A percentile compares a stretch with the other conserved stretches of the same genome.
Evolutionary conservation across 306 rosid genomes (phyloP).

Genomic region (Sechiopsis laciniata): DNA sequence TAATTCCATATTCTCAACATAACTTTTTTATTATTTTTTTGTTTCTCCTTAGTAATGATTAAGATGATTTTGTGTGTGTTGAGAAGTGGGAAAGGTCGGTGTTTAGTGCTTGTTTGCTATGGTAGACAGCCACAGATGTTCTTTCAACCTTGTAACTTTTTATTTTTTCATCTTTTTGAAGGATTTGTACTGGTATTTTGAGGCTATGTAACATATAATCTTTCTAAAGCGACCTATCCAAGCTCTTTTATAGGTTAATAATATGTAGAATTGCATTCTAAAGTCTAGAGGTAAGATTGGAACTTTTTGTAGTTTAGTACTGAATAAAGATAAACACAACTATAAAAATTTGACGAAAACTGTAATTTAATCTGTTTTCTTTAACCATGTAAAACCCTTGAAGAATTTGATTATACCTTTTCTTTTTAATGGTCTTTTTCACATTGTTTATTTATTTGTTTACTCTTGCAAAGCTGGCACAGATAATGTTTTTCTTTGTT

Average conservation of each 20-base stretch:
- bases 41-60: not conserved
- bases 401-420: not conserved
- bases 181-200: not conserved
- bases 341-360: not conserved
- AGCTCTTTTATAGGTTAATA: not conserved
- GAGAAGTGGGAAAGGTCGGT: not conserved
- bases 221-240: not conserved
- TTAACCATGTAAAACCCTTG: not conserved
- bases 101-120: slow-evolving; percentile 11
- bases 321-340: too few species aligned
- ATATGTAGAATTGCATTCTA: not conserved
- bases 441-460: not conserved
- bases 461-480: not conserved
- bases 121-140: not conserved
- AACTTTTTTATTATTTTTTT: not conserved
- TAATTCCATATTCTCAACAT: not conserved
- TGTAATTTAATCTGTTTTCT: not conserved
- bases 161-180: not conserved
- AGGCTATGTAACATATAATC: not conserved
- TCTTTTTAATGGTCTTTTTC: not conserved
- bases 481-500: not conserved
- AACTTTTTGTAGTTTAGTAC: not conserved
- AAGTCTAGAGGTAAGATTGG: not conserved
- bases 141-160: not conserved
- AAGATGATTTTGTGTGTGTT: not conserved